These are phyloP conservation scores for Ceratobasidium sp. DNA, from an alignment of 1,284 basidiomycete genomes.

Conservation along the genomic window DNA sequence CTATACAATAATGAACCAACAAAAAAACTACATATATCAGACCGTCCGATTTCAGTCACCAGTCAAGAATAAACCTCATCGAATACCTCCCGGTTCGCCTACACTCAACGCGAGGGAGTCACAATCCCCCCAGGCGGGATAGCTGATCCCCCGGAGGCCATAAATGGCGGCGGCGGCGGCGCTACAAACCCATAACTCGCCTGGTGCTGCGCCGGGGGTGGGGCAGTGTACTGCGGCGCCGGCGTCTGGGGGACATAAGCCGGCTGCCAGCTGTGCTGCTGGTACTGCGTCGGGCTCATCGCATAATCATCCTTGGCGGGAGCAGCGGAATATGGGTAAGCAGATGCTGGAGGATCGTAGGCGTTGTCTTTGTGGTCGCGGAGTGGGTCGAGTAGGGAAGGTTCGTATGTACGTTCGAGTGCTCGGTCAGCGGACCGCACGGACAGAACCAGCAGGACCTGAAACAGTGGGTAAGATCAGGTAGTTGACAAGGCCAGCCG, in stretches of 20 bases:
- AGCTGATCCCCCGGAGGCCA: background rate
- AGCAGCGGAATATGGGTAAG: background rate
- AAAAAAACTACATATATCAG: background rate
- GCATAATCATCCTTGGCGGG: background rate
- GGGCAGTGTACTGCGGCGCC: background rate
- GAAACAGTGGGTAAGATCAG: background rate
- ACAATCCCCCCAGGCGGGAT: slow-evolving; percentile 30
- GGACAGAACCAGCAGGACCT: slow-evolving; percentile 21
- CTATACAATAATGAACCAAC: background rate
- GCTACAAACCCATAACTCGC: slow-evolving; percentile 19
- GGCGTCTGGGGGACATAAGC: slow-evolving; percentile 15
- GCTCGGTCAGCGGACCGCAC: slow-evolving; percentile 22
- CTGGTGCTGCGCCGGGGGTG: slow-evolving; percentile 1
- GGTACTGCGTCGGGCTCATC: background rate
- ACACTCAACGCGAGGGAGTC: slow-evolving; percentile 22
- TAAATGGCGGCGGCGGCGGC: slow-evolving; percentile 23
- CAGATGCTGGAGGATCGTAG: slow-evolving; percentile 18
- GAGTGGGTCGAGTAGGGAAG: slow-evolving; percentile 22
- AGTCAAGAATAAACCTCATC: background rate
- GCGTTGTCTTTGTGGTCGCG: slow-evolving; percentile 22
- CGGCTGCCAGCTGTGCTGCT: slow-evolving; percentile 22
- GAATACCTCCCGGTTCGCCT: background rate
- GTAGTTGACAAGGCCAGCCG: background rate
- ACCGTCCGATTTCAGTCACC: slow-evolving; percentile 5
- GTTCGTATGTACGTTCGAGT: slow-evolving; percentile 23